Evolutionary conservation across 78 protist species (phyloP).

Genomic region (Chrysochromulina tobinii): DNA sequence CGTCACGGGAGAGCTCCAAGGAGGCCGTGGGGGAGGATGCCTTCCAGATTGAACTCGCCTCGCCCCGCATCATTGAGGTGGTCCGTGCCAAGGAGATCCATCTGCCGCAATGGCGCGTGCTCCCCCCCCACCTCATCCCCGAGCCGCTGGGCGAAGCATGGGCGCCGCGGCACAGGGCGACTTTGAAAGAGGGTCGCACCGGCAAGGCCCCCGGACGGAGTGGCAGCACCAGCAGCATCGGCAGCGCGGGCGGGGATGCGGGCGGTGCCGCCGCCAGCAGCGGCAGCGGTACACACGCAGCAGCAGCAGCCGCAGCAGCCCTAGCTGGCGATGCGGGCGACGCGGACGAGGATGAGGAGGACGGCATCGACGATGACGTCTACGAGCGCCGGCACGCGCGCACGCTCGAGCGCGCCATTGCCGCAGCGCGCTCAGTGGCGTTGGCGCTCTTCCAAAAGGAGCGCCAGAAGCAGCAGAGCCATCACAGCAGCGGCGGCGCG

Average conservation of each 20-base stretch:
- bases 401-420: constrained; percentile 17
- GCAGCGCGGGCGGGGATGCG: no score
- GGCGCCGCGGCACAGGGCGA: no score
- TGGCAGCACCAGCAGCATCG: no score
- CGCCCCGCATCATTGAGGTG: constrained; percentile 10
- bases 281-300: neutral
- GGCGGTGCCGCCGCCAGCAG: constrained; percentile 2
- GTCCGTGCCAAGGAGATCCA: neutral
- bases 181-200: no score
- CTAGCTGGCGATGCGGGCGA: neutral
- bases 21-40: neutral
- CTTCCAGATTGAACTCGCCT: neutral
- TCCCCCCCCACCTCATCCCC: neutral
- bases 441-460: neutral
- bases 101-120: neutral
- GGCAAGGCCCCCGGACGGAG: no score
- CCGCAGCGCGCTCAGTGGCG: constrained; percentile 1
- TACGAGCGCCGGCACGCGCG: constrained; percentile 1
- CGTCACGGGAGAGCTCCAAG: no score
- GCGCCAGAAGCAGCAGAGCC: neutral
- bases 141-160: no score
- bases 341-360: neutral
- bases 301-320: no score
- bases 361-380: neutral
- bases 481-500: neutral